These are phyloP conservation scores for Leishmania arabica DNA, from an alignment of 208 protist genomes.

Conservation along the genomic window DNA sequence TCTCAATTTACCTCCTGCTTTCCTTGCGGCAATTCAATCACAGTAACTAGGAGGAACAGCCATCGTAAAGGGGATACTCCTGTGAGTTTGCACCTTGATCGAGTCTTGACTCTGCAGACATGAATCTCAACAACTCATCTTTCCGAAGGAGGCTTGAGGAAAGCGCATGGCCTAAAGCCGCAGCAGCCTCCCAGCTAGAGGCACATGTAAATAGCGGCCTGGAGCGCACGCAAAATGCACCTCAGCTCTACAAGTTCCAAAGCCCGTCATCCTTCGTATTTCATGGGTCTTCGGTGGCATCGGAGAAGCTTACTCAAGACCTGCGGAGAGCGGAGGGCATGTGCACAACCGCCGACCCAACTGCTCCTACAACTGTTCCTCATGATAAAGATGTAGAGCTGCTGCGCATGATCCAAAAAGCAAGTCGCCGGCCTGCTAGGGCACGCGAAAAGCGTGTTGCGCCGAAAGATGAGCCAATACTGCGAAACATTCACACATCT, in stretches of 20 bases:
- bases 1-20: not conserved
- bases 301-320: conserved; percentile 25
- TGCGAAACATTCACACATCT: conserved; percentile 81
- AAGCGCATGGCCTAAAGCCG: conserved; percentile 47
- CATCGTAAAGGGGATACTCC: not conserved
- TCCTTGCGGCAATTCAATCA: not conserved
- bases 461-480: conserved; percentile 83
- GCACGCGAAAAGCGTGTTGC: conserved; percentile 60
- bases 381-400: conserved; percentile 85
- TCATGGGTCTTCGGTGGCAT: conserved; percentile 25
- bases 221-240: conserved; percentile 48
- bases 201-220: conserved; percentile 80
- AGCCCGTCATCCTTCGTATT: conserved; percentile 67
- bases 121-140: conserved; percentile 11
- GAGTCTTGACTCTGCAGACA: not conserved
- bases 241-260: conserved; percentile 84
- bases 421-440: conserved; percentile 60
- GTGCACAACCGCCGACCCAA: not conserved
- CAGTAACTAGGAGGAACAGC: not conserved
- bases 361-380: not conserved
- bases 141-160: conserved; percentile 57
- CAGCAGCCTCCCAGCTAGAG: conserved; percentile 55
- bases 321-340: conserved; percentile 16
- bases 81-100: not conserved
- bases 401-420: conserved; percentile 83